phyloP scores from a whole-genome alignment of 2,329 filamentous ascomycete species.

The Keithomyces neogunnii region DNA sequence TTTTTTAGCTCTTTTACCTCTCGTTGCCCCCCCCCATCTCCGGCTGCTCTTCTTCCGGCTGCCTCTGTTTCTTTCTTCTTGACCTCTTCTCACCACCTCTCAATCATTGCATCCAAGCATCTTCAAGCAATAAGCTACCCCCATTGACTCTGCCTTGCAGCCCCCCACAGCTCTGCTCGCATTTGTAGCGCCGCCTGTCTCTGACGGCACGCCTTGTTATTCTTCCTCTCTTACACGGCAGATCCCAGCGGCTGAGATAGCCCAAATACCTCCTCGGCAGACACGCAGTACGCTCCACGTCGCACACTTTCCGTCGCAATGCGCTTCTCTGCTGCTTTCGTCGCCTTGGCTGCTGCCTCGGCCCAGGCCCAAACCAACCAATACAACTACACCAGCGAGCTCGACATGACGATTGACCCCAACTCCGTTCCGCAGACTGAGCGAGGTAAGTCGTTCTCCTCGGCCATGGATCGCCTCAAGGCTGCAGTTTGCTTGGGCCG shows the following conservation, averaged over 20 bases:
- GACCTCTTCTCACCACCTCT: conserved; percentile 2
- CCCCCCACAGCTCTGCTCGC: conserved; percentile 6
- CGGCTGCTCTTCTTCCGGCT: conserved; percentile 1
- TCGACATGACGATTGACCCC: conserved; percentile 34
- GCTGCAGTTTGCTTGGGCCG: not conserved
- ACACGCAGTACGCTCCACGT: not conserved
- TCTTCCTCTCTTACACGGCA: conserved; percentile 2
- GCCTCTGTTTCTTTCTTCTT: conserved; percentile 3
- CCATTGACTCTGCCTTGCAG: conserved; percentile 3
- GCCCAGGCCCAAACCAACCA: conserved; percentile 25
- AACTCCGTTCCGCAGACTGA: conserved; percentile 20
- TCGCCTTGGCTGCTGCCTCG: conserved; percentile 36
- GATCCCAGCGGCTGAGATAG: not conserved
- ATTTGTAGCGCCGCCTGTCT: conserved; percentile 4
- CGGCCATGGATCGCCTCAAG: not conserved
- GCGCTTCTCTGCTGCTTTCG: conserved; percentile 30
- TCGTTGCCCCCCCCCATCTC: conserved; percentile 2
- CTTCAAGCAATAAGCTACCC: conserved; percentile 2
- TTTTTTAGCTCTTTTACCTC: conserved; percentile 4
- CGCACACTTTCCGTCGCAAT: conserved; percentile 19
- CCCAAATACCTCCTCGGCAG: not conserved
- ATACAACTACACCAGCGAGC: conserved; percentile 33
- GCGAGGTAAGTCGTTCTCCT: conserved; percentile 28
- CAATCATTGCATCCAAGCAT: conserved; percentile 10
- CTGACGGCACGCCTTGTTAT: not conserved